Conservation (phyloP, 2,329 filamentous ascomycete species). For the Aureobasidium sp. region DNA sequence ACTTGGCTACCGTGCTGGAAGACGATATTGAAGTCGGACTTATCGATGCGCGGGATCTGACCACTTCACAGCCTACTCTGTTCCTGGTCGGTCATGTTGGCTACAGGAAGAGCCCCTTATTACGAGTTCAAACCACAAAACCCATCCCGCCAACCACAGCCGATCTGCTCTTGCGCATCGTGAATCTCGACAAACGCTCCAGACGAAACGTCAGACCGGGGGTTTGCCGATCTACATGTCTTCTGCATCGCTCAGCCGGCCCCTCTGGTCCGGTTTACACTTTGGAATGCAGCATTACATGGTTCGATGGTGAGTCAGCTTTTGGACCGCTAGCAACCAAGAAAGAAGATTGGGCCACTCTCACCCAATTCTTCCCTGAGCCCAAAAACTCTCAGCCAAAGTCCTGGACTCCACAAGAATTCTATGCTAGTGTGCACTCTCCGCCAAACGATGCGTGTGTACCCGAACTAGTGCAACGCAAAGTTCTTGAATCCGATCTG, state of each 20-base stretch:
- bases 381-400: neutral
- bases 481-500: slow-evolving; percentile 34
- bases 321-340: slow-evolving; percentile 24
- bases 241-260: neutral
- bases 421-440: slow-evolving; percentile 63
- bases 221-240: neutral
- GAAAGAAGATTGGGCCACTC: slow-evolving; percentile 10
- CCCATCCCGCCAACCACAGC: neutral
- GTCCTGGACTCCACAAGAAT: slow-evolving; percentile 48
- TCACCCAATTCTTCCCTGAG: slow-evolving; percentile 23
- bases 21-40: slow-evolving; percentile 6
- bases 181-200: slow-evolving; percentile 5
- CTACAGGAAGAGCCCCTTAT: neutral
- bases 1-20: neutral
- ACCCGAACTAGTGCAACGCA: slow-evolving; percentile 14
- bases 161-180: neutral
- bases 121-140: neutral
- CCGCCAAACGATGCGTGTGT: slow-evolving; percentile 39
- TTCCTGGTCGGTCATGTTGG: neutral
- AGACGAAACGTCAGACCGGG: slow-evolving; percentile 1
- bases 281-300: slow-evolving; percentile 20
- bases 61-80: neutral
- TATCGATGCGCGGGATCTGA: neutral
- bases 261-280: neutral
- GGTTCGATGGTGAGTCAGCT: slow-evolving; percentile 27